Evolutionary conservation across 148 eudicot species (phyloP), one percentile per base, ranked within the genome.

Genomic region (Arctostaphylos glauca): DNA sequence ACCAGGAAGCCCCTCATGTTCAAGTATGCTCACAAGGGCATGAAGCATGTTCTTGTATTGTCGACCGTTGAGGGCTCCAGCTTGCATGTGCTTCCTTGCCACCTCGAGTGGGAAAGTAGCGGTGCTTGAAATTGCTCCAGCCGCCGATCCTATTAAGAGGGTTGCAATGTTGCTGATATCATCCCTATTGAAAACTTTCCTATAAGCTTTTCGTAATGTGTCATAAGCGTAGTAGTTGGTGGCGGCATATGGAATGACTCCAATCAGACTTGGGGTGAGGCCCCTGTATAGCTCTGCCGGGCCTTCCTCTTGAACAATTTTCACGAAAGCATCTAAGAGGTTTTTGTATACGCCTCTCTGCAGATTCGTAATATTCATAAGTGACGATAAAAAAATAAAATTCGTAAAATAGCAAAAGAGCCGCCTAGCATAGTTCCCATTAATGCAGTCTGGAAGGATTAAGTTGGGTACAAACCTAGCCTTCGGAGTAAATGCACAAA

Each of bases 1-100:
- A 46, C 99, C 99, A 59, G 81, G 87, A 46, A 91, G 44, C 23
- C 99, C 99, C 71, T 97, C 99, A 12, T 87, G 86, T 67, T 97
- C 97, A 23, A 97, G 89, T 7, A 97, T 97, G 81, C 89, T 85
- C 4, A 87, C 87, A 44, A 97, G 90, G 2, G 99, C 99, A 71
- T 97, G 98, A 41, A 92, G 78, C 85, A 97, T 90, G 74, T 94
- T 92, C 77, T 90, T 92, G 88, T 97, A 97, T 19, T 88, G 89
- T 83, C 98, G 84, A 53, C 97, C 97, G 59, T 92, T 88, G 0
- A 96, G 88, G 5, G 98, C 98, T 15, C 99, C 99, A 0, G 87
- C 98, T 86, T 97, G 99, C 99, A 97, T 97, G 77, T 93, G 99
- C 86, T 97, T 97, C 16, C 98, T 88, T 6, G 99, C 99, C 81